Percentiles rank a stretch among this genome's conserved stretches.
These are phyloP conservation scores for Hysterium pulicare DNA, from an alignment of 2,329 filamentous ascomycete genomes.

Conservation along the genomic window DNA sequence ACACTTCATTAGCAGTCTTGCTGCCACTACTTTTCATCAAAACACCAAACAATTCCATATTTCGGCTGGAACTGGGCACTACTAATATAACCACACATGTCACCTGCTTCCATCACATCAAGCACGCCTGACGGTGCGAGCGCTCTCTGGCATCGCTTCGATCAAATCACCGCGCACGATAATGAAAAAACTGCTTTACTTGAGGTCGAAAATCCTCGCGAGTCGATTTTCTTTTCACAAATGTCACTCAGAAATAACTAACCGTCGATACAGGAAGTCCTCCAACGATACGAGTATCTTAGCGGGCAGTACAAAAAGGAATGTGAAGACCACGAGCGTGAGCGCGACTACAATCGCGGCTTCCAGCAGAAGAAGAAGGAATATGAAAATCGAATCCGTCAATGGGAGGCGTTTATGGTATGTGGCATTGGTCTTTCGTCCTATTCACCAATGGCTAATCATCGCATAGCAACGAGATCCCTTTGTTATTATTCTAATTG, in stretches of 20 bases:
- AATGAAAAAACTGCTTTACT: constrained; percentile 31
- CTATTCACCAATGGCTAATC: not conserved
- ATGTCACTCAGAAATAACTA: constrained; percentile 2
- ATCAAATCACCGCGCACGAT: constrained; percentile 28
- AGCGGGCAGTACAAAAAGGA: constrained; percentile 27
- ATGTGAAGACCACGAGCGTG: constrained; percentile 20
- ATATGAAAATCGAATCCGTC: constrained; percentile 15
- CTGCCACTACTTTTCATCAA: too few species aligned
- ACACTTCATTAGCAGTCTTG: too few species aligned
- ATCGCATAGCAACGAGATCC: constrained; percentile 48
- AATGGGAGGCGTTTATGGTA: constrained; percentile 26
- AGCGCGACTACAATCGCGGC: constrained; percentile 17
- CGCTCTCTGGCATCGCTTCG: constrained; percentile 27
- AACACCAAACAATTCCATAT: too few species aligned
- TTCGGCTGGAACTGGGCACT: too few species aligned
- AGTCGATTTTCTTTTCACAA: not conserved
- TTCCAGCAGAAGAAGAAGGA: constrained; percentile 21
- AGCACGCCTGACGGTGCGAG: constrained; percentile 3
- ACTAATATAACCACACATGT: constrained; percentile 11
- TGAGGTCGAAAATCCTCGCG: constrained; percentile 16
- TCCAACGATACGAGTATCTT: constrained; percentile 39
- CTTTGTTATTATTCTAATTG: constrained; percentile 53
- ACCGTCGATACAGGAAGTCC: constrained; percentile 33
- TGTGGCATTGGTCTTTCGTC: constrained; percentile 3
- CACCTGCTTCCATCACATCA: constrained; percentile 10